Evolutionary conservation across 1,284 basidiomycete genomes (phyloP).

Genomic region (Uromyces viciae-fabae): DNA sequence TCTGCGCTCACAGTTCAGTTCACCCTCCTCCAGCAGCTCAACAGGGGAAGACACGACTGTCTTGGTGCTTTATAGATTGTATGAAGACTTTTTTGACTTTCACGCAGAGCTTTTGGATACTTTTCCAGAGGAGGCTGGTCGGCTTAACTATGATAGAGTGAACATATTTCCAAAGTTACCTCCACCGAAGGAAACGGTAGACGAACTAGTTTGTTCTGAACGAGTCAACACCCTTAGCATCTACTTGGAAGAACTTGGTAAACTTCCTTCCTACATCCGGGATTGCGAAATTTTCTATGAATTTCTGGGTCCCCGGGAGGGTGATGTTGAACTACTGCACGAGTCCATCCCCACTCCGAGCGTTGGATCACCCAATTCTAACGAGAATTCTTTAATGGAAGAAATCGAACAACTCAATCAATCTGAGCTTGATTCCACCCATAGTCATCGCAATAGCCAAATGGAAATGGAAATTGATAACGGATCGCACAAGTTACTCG

Average conservation of each 20-base stretch:
- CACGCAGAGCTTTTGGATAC: conserved; percentile 80
- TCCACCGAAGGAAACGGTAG: conserved; percentile 75
- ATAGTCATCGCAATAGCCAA: conserved; percentile 37
- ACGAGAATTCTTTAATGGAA: conserved; percentile 40
- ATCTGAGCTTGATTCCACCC: neutral
- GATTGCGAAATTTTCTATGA: conserved; percentile 74
- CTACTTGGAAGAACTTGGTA: conserved; percentile 76
- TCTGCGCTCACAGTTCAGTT: conserved; percentile 80
- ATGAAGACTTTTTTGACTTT: conserved; percentile 98
- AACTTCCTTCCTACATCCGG: conserved; percentile 70
- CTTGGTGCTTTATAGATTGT: conserved; percentile 87
- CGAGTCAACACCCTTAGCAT: conserved; percentile 79
- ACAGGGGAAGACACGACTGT: conserved; percentile 67
- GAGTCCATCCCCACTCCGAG: conserved; percentile 7
- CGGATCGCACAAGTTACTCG: conserved; percentile 57
- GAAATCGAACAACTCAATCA: neutral
- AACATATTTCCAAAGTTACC: conserved; percentile 88
- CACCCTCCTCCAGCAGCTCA: conserved; percentile 56
- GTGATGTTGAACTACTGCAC: conserved; percentile 67
- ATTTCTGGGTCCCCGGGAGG: conserved; percentile 81
- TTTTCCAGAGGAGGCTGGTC: conserved; percentile 84
- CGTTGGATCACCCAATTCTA: conserved; percentile 38
- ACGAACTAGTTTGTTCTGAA: conserved; percentile 77
- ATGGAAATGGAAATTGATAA: conserved; percentile 63
- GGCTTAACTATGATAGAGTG: conserved; percentile 61